phyloP scores from a whole-genome alignment of 441 rosid species.

The Erysimum cheiri region DNA sequence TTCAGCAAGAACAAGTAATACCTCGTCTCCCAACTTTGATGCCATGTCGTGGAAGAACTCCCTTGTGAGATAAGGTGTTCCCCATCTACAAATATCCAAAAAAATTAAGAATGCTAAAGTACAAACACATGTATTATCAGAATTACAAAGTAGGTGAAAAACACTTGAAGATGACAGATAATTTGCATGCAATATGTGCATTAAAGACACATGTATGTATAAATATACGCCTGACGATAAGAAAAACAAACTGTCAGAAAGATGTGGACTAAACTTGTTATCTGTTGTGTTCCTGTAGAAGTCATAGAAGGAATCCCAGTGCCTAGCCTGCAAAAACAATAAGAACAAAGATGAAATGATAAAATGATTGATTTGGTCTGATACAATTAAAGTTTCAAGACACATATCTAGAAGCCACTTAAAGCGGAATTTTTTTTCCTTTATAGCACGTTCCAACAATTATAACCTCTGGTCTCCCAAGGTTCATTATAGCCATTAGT shows the following conservation, averaged over 20 bases:
- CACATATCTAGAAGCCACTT: not conserved
- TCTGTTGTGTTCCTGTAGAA: slow-evolving; percentile 94
- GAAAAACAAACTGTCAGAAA: slow-evolving; percentile 10
- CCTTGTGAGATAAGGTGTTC: slow-evolving; percentile 84
- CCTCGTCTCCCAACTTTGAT: slow-evolving; percentile 79
- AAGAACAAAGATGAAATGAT: slow-evolving; percentile 15
- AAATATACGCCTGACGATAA: not conserved
- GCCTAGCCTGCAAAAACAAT: slow-evolving; percentile 66
- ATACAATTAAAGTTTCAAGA: not conserved
- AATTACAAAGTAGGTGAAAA: slow-evolving; percentile 11
- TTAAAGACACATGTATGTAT: not conserved
- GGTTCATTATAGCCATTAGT: slow-evolving; percentile 6
- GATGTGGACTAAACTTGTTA: slow-evolving; percentile 70
- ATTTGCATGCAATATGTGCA: not conserved
- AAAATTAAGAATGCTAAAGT: slow-evolving; percentile 1
- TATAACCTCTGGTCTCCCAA: slow-evolving; percentile 6
- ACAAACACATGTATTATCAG: slow-evolving; percentile 6
- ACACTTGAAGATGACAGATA: not conserved
- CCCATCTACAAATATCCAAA: slow-evolving; percentile 66
- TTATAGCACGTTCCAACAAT: not conserved
- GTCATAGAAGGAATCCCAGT: slow-evolving; percentile 92
- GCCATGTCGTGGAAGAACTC: slow-evolving; percentile 89
- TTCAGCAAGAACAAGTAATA: slow-evolving; percentile 86
- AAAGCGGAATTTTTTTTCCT: too few relatives aligned
- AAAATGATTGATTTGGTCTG: not conserved